A percentile compares a stretch with the other conserved stretches of the same genome.
These are phyloP conservation scores for Chloropicon primus DNA, from an alignment of 139 green algal species.

Conservation along the genomic window DNA sequence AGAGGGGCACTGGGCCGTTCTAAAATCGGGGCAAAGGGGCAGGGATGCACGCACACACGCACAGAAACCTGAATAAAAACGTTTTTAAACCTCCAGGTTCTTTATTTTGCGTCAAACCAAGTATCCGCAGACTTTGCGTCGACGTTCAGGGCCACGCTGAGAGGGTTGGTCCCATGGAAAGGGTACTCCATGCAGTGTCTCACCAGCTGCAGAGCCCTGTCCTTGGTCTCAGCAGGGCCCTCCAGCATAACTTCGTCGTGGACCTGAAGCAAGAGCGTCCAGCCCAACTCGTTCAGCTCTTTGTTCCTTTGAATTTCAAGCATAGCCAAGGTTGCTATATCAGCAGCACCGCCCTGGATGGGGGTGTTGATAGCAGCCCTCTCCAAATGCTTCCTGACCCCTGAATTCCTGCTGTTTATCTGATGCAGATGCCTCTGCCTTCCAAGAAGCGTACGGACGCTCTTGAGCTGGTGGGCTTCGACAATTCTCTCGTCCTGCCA, in stretches of 20 bases:
- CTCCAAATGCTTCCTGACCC: slow-evolving; percentile 25
- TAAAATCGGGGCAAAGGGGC: background rate
- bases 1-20: slow-evolving; percentile 31
- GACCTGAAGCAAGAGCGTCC: slow-evolving; percentile 80
- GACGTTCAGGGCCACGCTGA: slow-evolving; percentile 72
- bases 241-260: slow-evolving; percentile 98
- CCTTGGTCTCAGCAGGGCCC: slow-evolving; percentile 58
- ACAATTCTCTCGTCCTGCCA: background rate
- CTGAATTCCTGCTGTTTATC: slow-evolving; percentile 22
- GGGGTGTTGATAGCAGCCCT: slow-evolving; percentile 95
- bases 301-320: slow-evolving; percentile 52
- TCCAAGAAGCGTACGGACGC: slow-evolving; percentile 75
- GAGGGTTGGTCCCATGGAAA: slow-evolving; percentile 42
- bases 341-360: slow-evolving; percentile 87
- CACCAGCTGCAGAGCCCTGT: slow-evolving; percentile 55
- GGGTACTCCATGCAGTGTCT: slow-evolving; percentile 74
- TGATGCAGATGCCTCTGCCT: slow-evolving; percentile 62
- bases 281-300: slow-evolving; percentile 60
- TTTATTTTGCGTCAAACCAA: slow-evolving; percentile 94
- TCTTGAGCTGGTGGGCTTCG: slow-evolving; percentile 20
- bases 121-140: slow-evolving; percentile 78
- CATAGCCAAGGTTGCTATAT: slow-evolving; percentile 89
- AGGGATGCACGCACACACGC: background rate
- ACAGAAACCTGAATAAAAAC: no score
- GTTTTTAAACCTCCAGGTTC: no score